Evolutionary conservation across 2,329 filamentous ascomycete species (phyloP).

Genomic region (Cryphonectria carpinicola): DNA sequence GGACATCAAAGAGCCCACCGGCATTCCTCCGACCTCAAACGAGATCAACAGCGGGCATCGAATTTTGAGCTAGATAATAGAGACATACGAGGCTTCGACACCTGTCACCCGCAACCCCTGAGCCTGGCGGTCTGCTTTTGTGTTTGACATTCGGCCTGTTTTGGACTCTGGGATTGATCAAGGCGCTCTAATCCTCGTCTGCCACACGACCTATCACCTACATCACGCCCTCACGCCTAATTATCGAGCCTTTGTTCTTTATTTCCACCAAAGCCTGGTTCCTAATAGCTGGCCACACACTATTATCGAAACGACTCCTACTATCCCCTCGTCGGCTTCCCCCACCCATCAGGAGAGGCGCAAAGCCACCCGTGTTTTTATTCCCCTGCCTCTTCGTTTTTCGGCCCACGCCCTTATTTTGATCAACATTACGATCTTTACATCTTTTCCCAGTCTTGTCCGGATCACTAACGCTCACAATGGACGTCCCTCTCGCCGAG

Average conservation of each 20-base stretch:
- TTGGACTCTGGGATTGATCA: background rate
- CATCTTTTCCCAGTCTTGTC: background rate
- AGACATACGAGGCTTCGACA: constrained; percentile 19
- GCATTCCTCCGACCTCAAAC: background rate
- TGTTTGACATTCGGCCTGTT: background rate
- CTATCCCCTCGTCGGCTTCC: background rate
- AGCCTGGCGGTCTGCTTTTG: background rate
- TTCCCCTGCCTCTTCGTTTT: no score
- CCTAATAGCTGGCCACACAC: constrained; percentile 17
- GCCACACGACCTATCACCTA: background rate
- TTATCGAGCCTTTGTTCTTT: background rate
- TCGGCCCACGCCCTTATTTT: background rate
- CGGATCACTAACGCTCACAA: constrained; percentile 3
- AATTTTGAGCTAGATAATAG: constrained; percentile 10
- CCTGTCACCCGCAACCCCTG: constrained; percentile 19
- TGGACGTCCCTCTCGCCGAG: constrained; percentile 29
- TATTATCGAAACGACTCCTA: constrained; percentile 5
- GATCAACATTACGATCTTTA: background rate
- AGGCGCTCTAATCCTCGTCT: constrained; percentile 6
- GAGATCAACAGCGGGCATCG: constrained; percentile 7
- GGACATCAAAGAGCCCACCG: background rate
- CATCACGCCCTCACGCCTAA: background rate
- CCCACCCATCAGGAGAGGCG: constrained; percentile 3
- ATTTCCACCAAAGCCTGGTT: constrained; percentile 10
- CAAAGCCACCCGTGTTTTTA: constrained; percentile 20